phyloP scores from a whole-genome alignment of 495 filamentous ascomycete species.

The Pyrenopolyporus hunteri region DNA sequence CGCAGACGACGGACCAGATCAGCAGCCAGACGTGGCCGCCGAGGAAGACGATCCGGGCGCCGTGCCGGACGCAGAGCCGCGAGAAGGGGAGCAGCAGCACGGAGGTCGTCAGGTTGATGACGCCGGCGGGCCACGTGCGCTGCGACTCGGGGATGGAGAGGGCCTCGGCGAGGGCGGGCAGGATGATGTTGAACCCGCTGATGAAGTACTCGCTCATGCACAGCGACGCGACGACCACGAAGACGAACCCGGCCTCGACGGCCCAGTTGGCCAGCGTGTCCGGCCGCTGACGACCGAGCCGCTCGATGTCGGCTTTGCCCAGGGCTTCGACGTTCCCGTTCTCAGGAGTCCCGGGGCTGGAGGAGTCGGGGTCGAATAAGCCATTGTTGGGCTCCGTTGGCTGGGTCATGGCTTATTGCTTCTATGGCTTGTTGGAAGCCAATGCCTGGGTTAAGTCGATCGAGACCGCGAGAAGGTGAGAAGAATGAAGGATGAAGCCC shows the following conservation, averaged over 20 bases:
- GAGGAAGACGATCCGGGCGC: slow-evolving; percentile 74
- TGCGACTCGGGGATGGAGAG: slow-evolving; percentile 68
- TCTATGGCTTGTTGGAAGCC: neutral
- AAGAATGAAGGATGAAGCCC: too few relatives aligned
- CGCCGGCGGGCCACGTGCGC: slow-evolving; percentile 79
- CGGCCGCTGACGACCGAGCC: slow-evolving; percentile 74
- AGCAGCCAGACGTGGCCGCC: slow-evolving; percentile 73
- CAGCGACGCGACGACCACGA: slow-evolving; percentile 75
- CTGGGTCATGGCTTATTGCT: slow-evolving; percentile 9
- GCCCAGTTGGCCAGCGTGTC: slow-evolving; percentile 64
- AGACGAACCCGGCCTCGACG: slow-evolving; percentile 72
- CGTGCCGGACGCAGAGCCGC: slow-evolving; percentile 77
- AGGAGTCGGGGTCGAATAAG: neutral
- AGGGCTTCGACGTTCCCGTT: slow-evolving; percentile 17
- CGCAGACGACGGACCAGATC: slow-evolving; percentile 73
- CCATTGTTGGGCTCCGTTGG: slow-evolving; percentile 13
- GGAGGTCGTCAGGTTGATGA: slow-evolving; percentile 76
- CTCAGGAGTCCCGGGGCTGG: slow-evolving; percentile 8
- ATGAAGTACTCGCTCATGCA: slow-evolving; percentile 83
- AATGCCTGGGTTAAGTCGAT: neutral
- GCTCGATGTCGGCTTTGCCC: slow-evolving; percentile 58
- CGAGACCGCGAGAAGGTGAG: too few relatives aligned
- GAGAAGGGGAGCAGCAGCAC: slow-evolving; percentile 79
- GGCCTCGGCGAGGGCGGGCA: slow-evolving; percentile 68
- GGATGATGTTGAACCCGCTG: slow-evolving; percentile 82